Evolutionary conservation across 495 filamentous ascomycete species (phyloP).

Genomic region (Tuber aestivum): DNA sequence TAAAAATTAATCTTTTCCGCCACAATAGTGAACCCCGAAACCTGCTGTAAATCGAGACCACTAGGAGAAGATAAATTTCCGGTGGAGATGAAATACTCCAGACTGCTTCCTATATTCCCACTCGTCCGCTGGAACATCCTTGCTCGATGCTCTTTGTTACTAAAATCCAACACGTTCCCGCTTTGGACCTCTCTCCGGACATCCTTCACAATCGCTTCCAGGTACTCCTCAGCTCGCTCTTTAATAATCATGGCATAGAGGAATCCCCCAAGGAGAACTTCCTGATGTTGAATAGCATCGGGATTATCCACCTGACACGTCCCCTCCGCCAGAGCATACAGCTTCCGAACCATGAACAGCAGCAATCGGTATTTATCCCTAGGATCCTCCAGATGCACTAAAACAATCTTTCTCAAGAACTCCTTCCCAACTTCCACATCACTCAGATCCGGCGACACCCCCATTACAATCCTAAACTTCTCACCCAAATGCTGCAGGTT

Average conservation of each 20-base stretch:
- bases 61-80: slow-evolving; percentile 87
- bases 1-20: slow-evolving; percentile 99
- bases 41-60: slow-evolving; percentile 88
- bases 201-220: slow-evolving; percentile 67
- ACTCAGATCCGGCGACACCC: slow-evolving; percentile 68
- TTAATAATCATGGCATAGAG: slow-evolving; percentile 93
- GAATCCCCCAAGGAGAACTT: slow-evolving; percentile 85
- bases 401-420: slow-evolving; percentile 80
- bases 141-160: slow-evolving; percentile 67
- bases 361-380: slow-evolving; percentile 88
- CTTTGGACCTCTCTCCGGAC: slow-evolving; percentile 47
- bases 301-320: slow-evolving; percentile 92
- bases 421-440: slow-evolving; percentile 84
- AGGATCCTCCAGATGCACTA: slow-evolving; percentile 80
- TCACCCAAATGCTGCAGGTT: slow-evolving; percentile 78
- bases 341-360: slow-evolving; percentile 90
- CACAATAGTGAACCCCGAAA: slow-evolving; percentile 89
- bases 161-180: slow-evolving; percentile 31
- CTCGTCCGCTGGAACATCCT: slow-evolving; percentile 73
- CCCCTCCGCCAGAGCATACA: slow-evolving; percentile 85
- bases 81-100: slow-evolving; percentile 95
- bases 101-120: slow-evolving; percentile 74
- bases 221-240: slow-evolving; percentile 83
- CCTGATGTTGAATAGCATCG: slow-evolving; percentile 90
- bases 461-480: slow-evolving; percentile 81